Evolutionary conservation across 2,329 filamentous ascomycete species (phyloP), one percentile per base, ranked within the genome.

Genomic region (Thermoascus crustaceus): DNA sequence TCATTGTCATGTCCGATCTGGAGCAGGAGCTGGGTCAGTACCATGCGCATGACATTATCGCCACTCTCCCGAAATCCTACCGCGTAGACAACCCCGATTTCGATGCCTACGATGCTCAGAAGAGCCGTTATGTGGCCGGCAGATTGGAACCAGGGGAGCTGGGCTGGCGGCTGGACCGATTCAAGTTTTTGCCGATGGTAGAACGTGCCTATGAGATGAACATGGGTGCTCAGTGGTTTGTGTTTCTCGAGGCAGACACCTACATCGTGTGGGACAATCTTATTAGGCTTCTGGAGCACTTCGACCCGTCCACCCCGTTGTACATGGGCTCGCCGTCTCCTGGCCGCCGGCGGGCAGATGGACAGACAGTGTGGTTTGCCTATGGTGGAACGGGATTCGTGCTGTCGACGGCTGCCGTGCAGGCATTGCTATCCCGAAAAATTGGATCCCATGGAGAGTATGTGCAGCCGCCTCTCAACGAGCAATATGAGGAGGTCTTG

Each of bases 241-340:
- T 76, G 35, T 73, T 75, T 49, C 67, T 72, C 30, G 72, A 76
- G 44, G 69, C 71, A 2, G 72, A 76, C 47, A 76, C 72, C 32
- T 73, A 64, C 42, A 36, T 68, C 9, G 54, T 61, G 9, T 69
- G 65, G 64, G 52, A 60, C 19, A 67, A 64, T 30, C 37, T 66
- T 19, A 67, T 73, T 40, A 68, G 67, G 10, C 67, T 69, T 38
- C 59, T 75, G 8, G 60, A 63, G 21, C 68, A 63, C 9, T 66
- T 72, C 50, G 62, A 74, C 34, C 63, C 68, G 3, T 52, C 55
- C 7, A 48, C 50, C 9, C 58, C 63, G 13, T 45, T 65, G 4
- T 75, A 75, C 47, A 61, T 73, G 34, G 72, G 72, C 5, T 69
- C 69, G 5, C 66, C 68, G 5, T 62, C 63, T 0, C 63, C 66